Base-by-base conservation (phyloP, 108 stramenopile genomes). In the Nitzschia sp. region DNA sequence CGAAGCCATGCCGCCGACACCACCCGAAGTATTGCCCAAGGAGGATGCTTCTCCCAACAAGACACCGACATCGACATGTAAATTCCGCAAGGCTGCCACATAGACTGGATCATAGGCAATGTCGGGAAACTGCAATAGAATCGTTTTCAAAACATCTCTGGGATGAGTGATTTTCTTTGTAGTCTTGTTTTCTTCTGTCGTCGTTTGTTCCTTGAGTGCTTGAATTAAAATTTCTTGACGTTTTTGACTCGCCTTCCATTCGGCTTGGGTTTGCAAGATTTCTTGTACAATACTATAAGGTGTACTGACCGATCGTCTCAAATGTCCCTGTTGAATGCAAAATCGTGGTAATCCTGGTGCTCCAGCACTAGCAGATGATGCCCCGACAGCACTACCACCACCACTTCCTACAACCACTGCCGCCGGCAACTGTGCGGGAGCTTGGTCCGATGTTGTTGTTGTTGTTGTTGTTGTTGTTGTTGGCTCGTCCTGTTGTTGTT, bases 31-130 rank as follows among this genome's bases (percentile, higher is more conserved):
- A 19, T 68, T 65, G 19, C 51, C 51, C 29, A 32, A 51, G 27
- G 36, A 23, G 33, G 59, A 36, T 25, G 46, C 34, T 24, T 47
- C 60, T 23, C 54, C 60, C 54, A 74, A 54, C 34, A 75, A 46
- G 34, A 57, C 46, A n/a, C 75, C 76, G 33, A 61, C 32, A 51
- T 80, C 79, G 0, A 81, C 71, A 57, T 76, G 72, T 13, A 74
- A 46, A 47, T 76, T 71, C 29, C 75, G 64, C 31, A 81, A 59
- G 21, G 80, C 80, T 23, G 75, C 67, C 36, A 81, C 54, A 55
- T 81, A 81, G 35, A 81, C 74, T 13, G 80, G 80, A 59, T 81
- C 80, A 21, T 59, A 49, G 23, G 57, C 56, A 31, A 72, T 66
- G 36, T 81, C 74, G 36, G 80, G 80, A 71, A 48, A 70, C 38